These are phyloP conservation scores for Cercophora sp. DNA, from an alignment of 495 filamentous ascomycete species.

Conservation along the genomic window DNA sequence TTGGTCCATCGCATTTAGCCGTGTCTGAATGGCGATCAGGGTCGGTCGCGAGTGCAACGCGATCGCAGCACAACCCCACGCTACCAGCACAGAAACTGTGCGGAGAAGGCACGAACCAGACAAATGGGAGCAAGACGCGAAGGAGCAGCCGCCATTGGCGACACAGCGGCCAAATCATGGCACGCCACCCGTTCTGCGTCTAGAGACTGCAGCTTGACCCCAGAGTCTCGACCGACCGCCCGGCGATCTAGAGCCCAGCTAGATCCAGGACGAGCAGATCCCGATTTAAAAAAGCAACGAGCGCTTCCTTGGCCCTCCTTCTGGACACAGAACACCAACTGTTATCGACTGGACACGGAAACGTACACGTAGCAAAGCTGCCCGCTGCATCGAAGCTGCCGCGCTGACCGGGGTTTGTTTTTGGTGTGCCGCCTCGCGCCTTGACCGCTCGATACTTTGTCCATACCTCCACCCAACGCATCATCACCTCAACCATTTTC, in stretches of 20 bases:
- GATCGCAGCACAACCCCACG: slow-evolving; percentile 1
- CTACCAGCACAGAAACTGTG: slow-evolving; percentile 3
- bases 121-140: slow-evolving; percentile 2
- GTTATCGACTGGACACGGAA: too few species aligned
- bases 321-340: too few species aligned
- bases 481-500: not conserved
- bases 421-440: not conserved
- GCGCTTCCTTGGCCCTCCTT: not conserved
- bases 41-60: not conserved
- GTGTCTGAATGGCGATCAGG: not conserved
- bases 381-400: too few species aligned
- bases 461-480: too few species aligned
- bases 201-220: not conserved
- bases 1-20: not conserved
- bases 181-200: too few species aligned
- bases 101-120: not conserved
- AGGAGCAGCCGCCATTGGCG: not conserved
- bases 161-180: too few species aligned
- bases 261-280: not conserved
- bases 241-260: not conserved
- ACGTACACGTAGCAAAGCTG: too few species aligned
- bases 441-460: too few species aligned
- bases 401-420: not conserved
- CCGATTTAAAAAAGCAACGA: not conserved
- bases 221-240: not conserved